phyloP scores from a whole-genome alignment of 345 rosid species.

The Ailanthus altissimus region DNA sequence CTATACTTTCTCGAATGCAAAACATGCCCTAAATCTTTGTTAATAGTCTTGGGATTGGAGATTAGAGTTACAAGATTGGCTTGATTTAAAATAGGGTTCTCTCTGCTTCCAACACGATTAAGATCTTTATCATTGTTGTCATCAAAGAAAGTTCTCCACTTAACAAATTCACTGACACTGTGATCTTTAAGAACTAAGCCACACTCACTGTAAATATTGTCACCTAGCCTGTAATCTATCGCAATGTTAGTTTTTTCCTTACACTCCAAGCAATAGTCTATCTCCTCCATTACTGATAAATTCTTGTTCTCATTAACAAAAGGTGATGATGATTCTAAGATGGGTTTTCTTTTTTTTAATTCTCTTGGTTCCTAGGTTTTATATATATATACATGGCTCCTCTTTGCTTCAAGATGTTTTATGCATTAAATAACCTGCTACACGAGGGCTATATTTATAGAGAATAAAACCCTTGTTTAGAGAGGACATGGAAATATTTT shows the following conservation, averaged over 20 bases:
- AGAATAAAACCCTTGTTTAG: not conserved
- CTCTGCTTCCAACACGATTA: slow-evolving; percentile 3
- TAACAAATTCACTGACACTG: not conserved
- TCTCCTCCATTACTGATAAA: not conserved
- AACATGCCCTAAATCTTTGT: not conserved
- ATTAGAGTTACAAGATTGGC: slow-evolving; percentile 11
- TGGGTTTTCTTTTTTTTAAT: not conserved
- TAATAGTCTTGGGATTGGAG: not conserved
- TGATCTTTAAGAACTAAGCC: slow-evolving; percentile 20
- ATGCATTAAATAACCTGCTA: not conserved
- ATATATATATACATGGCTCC: too few relatives aligned
- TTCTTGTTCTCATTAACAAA: not conserved
- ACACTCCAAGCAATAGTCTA: slow-evolving; percentile 18
- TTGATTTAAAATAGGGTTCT: not conserved
- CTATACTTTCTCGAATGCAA: not conserved
- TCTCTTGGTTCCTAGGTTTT: not conserved
- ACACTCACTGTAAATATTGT: slow-evolving; percentile 17
- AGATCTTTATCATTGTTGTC: slow-evolving; percentile 24
- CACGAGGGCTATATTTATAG: not conserved
- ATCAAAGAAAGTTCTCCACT: slow-evolving; percentile 21
- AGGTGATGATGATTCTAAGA: not conserved
- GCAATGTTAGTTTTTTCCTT: slow-evolving; percentile 4
- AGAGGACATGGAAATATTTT: not conserved
- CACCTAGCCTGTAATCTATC: slow-evolving; percentile 7
- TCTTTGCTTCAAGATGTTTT: not conserved